phyloP scores from a whole-genome alignment of 1,284 basidiomycete genomes.

The Papiliotrema fonsecae region DNA sequence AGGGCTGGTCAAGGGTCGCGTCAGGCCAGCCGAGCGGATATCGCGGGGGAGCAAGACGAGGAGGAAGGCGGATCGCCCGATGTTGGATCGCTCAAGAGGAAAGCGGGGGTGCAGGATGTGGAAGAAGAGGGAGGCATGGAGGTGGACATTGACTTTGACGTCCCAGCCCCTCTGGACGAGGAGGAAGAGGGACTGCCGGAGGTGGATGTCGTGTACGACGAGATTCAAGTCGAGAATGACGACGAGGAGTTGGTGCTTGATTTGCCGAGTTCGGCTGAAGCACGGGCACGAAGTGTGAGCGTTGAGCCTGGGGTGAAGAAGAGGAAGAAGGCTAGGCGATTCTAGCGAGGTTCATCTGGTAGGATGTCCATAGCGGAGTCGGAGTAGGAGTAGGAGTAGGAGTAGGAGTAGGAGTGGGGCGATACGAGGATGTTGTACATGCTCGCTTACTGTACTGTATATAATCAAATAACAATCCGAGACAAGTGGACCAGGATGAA shows the following conservation, averaged over 20 bases:
- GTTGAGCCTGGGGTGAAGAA: conserved; percentile 21
- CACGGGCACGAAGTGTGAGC: conserved; percentile 12
- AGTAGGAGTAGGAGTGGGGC: background rate
- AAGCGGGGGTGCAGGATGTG: background rate
- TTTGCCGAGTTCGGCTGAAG: conserved; percentile 5
- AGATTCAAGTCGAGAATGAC: background rate
- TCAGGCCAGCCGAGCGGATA: background rate
- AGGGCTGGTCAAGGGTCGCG: background rate
- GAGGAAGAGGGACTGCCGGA: conserved; percentile 4
- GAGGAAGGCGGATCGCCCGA: too few species aligned
- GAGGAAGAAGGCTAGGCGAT: conserved; percentile 15
- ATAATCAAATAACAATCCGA: too few species aligned
- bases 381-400: background rate
- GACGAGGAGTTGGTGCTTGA: conserved; percentile 11
- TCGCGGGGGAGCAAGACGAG: conserved; percentile 9
- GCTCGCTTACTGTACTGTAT: too few species aligned
- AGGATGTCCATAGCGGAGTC: too few species aligned
- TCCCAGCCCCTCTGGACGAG: conserved; percentile 5
- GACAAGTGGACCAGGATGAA: too few species aligned
- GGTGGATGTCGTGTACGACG: conserved; percentile 6
- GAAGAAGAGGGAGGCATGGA: background rate
- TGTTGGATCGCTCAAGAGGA: too few species aligned
- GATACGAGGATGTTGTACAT: too few species aligned
- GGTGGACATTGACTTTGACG: conserved; percentile 11
- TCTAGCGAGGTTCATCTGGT: background rate